These are phyloP conservation scores for Pistacia integerrima DNA, from an alignment of 345 rosid species.

Conservation along the genomic window DNA sequence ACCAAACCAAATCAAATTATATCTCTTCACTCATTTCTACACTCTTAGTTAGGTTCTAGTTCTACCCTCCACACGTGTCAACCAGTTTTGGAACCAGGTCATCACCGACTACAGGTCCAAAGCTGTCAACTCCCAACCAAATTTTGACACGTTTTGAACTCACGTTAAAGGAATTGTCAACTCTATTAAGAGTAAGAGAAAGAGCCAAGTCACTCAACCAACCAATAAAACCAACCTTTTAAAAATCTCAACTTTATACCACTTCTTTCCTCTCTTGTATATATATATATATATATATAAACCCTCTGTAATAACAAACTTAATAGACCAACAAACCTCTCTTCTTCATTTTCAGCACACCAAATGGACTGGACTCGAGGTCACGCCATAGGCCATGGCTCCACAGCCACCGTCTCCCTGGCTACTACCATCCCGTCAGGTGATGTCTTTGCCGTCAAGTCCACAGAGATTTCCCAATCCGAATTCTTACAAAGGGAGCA, in stretches of 20 bases:
- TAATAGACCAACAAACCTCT: background rate
- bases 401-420: constrained; percentile 71
- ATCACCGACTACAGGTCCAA: background rate
- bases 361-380: constrained; percentile 72
- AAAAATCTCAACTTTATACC: background rate
- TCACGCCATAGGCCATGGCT: constrained; percentile 64
- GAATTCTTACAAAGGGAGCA: constrained; percentile 59
- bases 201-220: constrained; percentile 20
- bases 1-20: background rate
- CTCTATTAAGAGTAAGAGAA: background rate
- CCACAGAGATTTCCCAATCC: constrained; percentile 46
- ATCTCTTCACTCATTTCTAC: background rate
- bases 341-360: background rate
- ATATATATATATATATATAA: background rate
- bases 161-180: constrained; percentile 31
- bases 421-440: constrained; percentile 43
- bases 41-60: background rate
- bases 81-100: constrained; percentile 11
- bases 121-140: constrained; percentile 19
- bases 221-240: constrained; percentile 16
- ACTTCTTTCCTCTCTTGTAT: background rate
- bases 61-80: background rate
- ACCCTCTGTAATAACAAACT: constrained; percentile 9
- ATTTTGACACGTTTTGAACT: constrained; percentile 31
- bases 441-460: constrained; percentile 64